Base-by-base conservation (phyloP, 768 basidiomycete species). In the Suillus luteus region DNA sequence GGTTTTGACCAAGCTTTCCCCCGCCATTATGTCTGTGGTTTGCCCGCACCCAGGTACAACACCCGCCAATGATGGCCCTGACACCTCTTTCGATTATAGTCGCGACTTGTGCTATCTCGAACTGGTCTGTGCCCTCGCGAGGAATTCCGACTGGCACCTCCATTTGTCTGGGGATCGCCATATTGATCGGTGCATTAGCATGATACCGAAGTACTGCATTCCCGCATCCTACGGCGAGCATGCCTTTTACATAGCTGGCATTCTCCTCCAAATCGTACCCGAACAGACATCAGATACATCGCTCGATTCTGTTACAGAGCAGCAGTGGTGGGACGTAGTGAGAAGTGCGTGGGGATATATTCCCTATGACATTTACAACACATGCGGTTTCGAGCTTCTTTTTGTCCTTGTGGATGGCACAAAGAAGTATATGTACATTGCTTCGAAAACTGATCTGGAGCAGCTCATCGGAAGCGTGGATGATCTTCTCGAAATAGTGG, bases 31-130 rank as follows among this genome's bases (percentile, higher is more conserved):
- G 22, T 22, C 46, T 22, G 46, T 22, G 12, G 2, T 48, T 48
- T 48, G 22, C 4, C 46, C 46, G 46, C 46, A 11, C 11, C 46
- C 46, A 24, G 2, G 46, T 48, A 2, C 22, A 24, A 22, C 22
- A 22, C 46, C 22, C 46, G 11, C 11, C 17, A 11, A 22, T 22
- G 11, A 14, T 48, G 12, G 14, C 3, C n/a, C n/a, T 14, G 4
- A n/a, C 46, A 11, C 0, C n/a, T 0, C 8, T n/a, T 12, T n/a
- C n/a, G 0, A 48, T 22, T 6, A 48, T 48, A 0, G 0, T 5
- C 46, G 46, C 11, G 2, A 48, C 22, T 22, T 6, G 46, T 6
- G 46, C 46, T 48, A 48, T 12, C 46, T 48, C 5, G 5, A 22
- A 48, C 46, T 48, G 11, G 22, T 48, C 46, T 48, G 2, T 48